Conservation (phyloP, 2,329 filamentous ascomycete genomes). For the Xylaria sp. region DNA sequence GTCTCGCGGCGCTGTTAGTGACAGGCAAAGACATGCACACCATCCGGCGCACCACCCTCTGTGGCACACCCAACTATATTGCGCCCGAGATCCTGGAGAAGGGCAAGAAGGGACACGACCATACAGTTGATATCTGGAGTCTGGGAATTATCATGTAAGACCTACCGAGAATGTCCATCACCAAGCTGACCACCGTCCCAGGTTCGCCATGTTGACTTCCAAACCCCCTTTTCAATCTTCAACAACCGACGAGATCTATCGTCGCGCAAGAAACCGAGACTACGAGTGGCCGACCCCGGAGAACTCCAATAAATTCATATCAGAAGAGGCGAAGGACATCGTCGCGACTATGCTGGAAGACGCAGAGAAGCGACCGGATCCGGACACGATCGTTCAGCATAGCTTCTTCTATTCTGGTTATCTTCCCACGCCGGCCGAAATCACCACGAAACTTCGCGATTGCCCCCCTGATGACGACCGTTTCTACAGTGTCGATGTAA, state of each 20-base stretch:
- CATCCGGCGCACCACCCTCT: conserved; percentile 82
- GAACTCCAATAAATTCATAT: conserved; percentile 63
- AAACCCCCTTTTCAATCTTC: conserved; percentile 94
- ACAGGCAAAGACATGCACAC: conserved; percentile 86
- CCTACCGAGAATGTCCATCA: not conserved
- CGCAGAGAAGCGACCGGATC: conserved; percentile 67
- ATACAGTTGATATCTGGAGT: conserved; percentile 98
- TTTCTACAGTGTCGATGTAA: conserved; percentile 50
- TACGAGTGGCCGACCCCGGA: conserved; percentile 73
- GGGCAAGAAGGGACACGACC: conserved; percentile 88
- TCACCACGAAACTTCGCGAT: conserved; percentile 54
- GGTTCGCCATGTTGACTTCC: conserved; percentile 93
- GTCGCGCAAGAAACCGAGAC: conserved; percentile 62
- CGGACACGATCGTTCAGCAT: conserved; percentile 74
- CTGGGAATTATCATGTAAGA: conserved; percentile 92
- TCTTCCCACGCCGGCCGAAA: conserved; percentile 58
- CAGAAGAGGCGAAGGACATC: conserved; percentile 68
- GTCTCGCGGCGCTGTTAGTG: conserved; percentile 83
- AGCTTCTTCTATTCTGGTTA: conserved; percentile 73
- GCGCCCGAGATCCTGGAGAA: conserved; percentile 94
- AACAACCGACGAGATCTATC: conserved; percentile 81
- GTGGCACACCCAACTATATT: conserved; percentile 97
- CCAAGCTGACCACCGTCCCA: conserved; percentile 35
- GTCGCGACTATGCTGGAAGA: conserved; percentile 72
- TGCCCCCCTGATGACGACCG: conserved; percentile 51